Base-by-base conservation (phyloP, 306 rosid genomes). In the Hippophae gyantsensis region DNA sequence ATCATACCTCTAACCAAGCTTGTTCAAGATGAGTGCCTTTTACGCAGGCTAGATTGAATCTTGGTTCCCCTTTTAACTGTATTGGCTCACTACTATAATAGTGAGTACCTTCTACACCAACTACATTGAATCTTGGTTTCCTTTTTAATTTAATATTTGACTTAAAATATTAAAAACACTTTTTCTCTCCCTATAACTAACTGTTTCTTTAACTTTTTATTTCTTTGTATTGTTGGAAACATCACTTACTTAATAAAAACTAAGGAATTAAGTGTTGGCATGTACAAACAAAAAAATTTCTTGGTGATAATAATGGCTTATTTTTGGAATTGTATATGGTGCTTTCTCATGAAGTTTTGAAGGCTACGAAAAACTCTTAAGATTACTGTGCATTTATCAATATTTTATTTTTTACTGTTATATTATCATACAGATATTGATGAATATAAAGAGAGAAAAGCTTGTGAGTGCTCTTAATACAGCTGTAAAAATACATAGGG, bases 381-480 rank as follows among this genome's bases (percentile, higher is more conserved):
- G 8, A 9, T 7, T 7, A 9, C 2, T 1, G 11, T 6, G 11
- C 11, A 7, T 46, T 46, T 3, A 7, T 7, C 11, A 46, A 46
- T 7, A 46, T 46, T 12, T 0, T 46, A 7, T 46, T 7, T 46
- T 46, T 5, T 12, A 2, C 7, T 12, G 3, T 48, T 48, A 11
- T 13, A 10, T 9, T 13, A 52, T 13, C 2, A 6, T 51, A 6
- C 84, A 93, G 99, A 93, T 77, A 67, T 93, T 9, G 81, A 93
- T 67, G 99, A 93, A 73, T 93, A 97, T 84, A 78, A 56, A 72
- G 95, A 86, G 47, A 88, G 67, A 79, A 93, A 80, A 71, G 97
- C 95, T 47, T 93, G 99, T 67, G 97, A 93, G 73, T 93, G 97
- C 79, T 72, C 97, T 44, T 95, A 86, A 65, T 88, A 97, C 76